A percentile compares a stretch with the other conserved stretches of the same genome.
Conservation (phyloP, 768 basidiomycete species). For the Rubroboletus pulcherrimus region DNA sequence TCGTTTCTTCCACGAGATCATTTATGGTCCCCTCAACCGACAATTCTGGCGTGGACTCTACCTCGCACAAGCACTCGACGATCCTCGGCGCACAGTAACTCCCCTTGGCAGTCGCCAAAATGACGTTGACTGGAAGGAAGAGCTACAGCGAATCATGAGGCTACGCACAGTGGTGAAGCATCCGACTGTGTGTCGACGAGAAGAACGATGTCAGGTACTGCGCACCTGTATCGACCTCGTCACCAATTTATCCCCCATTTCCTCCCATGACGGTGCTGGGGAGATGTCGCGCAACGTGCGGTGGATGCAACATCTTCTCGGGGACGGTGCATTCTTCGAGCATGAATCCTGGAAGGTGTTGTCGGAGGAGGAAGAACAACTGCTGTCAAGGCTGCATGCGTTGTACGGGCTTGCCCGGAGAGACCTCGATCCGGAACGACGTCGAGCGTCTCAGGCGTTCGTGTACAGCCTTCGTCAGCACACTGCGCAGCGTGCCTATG, state of each 20-base stretch:
- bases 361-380: slow-evolving; percentile 38
- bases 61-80: slow-evolving; percentile 59
- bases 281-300: slow-evolving; percentile 47
- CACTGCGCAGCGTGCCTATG: slow-evolving; percentile 45
- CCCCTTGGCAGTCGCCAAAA: slow-evolving; percentile 26
- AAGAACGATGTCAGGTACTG: slow-evolving; percentile 43
- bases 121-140: slow-evolving; percentile 48
- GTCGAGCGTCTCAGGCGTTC: slow-evolving; percentile 45
- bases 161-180: slow-evolving; percentile 45
- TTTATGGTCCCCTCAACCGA: slow-evolving; percentile 44
- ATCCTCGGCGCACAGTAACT: slow-evolving; percentile 50
- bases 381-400: slow-evolving; percentile 51
- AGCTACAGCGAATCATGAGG: slow-evolving; percentile 54
- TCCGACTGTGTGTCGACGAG: slow-evolving; percentile 33
- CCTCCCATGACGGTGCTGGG: slow-evolving; percentile 19
- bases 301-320: slow-evolving; percentile 47
- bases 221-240: slow-evolving; percentile 51
- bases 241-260: slow-evolving; percentile 38
- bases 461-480: slow-evolving; percentile 66
- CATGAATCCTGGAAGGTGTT: slow-evolving; percentile 18
- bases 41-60: slow-evolving; percentile 64
- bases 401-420: slow-evolving; percentile 50
- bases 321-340: slow-evolving; percentile 45
- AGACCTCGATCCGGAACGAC: slow-evolving; percentile 35
- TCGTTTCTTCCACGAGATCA: slow-evolving; percentile 35